Evolutionary conservation across 1,284 basidiomycete genomes (phyloP), one percentile per base, ranked within the genome.

Genomic region (Caloboletus inedulis): DNA sequence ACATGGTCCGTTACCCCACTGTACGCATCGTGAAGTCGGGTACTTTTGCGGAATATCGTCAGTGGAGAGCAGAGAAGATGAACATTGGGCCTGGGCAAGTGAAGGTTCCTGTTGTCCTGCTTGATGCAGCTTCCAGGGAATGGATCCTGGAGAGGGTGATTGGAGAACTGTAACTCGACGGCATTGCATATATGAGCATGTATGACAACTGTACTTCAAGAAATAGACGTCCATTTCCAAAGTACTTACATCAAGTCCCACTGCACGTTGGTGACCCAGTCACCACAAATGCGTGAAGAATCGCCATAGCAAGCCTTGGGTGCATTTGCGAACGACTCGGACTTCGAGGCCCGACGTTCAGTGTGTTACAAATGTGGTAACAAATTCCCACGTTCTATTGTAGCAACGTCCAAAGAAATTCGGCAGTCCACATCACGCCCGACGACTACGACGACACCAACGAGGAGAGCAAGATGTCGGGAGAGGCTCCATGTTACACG

Each of bases 401-500:
- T 37, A 13, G 10, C 30, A 12, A n/a, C 25, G 13, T 21, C 21
- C 18, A 1, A 47, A 14, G 44, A 45, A 29, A 35, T 47, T 55
- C 8, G 33, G 33, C 49, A 3, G 46, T 47, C 48, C 30, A 46
- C 37, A 49, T 58, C 52, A 47, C 33, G 44, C 48, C 19, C 34
- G 35, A 49, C 57, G 31, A 59, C 44, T 14, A 41, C 62, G 47
- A 57, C 56, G 4, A 46, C 49, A 12, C 53, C 48, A 34, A 52
- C 51, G 9, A 56, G 10, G 14, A 51, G 30, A 40, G 8, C 56
- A 62, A 51, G 23, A 67, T 71, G 60, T 63, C 70, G 43, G 62
- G 72, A 48, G 87, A 90, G 58, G 67, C 80, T 51, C 73, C 84
- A 63, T 94, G 91, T 72, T 92, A 94, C 70, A 94, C 92, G 21